Conservation (phyloP, 306 rosid species). For the Fragaria iinumae region DNA sequence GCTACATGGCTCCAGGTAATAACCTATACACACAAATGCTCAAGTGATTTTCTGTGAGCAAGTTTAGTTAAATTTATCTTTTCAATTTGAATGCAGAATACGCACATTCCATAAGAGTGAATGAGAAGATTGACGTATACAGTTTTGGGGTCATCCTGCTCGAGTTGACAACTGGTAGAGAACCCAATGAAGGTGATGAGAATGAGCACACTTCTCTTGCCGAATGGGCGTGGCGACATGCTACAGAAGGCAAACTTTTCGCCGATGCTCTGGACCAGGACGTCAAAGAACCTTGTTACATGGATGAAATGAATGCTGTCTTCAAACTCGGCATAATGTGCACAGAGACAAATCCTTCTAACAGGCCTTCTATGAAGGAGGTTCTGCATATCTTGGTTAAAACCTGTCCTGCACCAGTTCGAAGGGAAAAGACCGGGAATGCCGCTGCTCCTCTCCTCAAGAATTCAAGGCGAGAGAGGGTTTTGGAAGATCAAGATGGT, state of each 20-base stretch:
- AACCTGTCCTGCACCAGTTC: conserved; percentile 9
- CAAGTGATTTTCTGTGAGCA: background rate
- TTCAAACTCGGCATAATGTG: conserved; percentile 68
- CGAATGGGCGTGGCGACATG: conserved; percentile 58
- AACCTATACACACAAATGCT: background rate
- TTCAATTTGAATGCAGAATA: conserved; percentile 48
- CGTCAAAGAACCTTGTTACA: conserved; percentile 40
- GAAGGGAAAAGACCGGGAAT: conserved; percentile 25
- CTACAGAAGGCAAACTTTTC: conserved; percentile 36
- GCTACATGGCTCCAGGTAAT: conserved; percentile 95
- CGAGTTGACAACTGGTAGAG: conserved; percentile 67
- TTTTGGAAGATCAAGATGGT: conserved; percentile 29
- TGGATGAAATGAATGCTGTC: conserved; percentile 51
- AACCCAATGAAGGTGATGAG: conserved; percentile 57
- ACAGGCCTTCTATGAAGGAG: conserved; percentile 74
- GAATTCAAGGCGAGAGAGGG: conserved; percentile 40
- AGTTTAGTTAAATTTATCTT: background rate
- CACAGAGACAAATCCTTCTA: conserved; percentile 42
- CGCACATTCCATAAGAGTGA: conserved; percentile 53
- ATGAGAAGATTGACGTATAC: conserved; percentile 74
- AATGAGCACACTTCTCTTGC: conserved; percentile 63
- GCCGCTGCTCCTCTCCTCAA: conserved; percentile 52
- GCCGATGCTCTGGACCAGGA: conserved; percentile 56
- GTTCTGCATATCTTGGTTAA: conserved; percentile 47
- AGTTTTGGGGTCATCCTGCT: conserved; percentile 76